These are phyloP conservation scores for Solanum pinnatisectum DNA, from an alignment of 257 asterid genomes.

Conservation along the genomic window DNA sequence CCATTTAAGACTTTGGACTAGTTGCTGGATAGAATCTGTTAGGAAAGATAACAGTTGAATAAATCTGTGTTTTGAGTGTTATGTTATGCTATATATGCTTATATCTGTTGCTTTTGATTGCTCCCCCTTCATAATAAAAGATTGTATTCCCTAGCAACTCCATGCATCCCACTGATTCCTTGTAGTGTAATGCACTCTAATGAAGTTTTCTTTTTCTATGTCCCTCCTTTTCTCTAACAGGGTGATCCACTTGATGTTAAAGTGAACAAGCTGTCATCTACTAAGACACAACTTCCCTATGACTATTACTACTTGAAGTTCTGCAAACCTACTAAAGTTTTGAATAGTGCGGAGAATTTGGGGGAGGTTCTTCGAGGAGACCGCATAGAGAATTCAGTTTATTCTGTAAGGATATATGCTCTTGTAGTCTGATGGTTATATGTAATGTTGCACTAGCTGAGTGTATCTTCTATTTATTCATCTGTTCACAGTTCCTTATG, in stretches of 20 bases:
- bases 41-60: neutral
- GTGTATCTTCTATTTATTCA: neutral
- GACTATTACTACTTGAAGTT: slow-evolving; percentile 69
- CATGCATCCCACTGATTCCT: neutral
- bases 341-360: slow-evolving; percentile 62
- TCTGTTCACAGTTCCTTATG: slow-evolving; percentile 7
- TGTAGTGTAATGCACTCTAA: neutral
- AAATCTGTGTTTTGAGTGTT: neutral
- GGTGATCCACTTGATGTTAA: slow-evolving; percentile 67
- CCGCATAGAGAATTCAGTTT: slow-evolving; percentile 75
- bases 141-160: neutral
- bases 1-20: neutral
- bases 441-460: neutral
- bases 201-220: neutral
- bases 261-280: slow-evolving; percentile 87
- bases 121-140: neutral
- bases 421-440: neutral
- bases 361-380: slow-evolving; percentile 94
- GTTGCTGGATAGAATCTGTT: neutral
- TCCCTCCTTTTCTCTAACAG: slow-evolving; percentile 24
- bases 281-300: slow-evolving; percentile 88
- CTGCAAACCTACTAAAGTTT: slow-evolving; percentile 62
- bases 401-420: slow-evolving; percentile 34
- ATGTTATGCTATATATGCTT: neutral
- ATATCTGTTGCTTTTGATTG: neutral